A percentile compares a stretch with the other conserved stretches of the same genome.
Conservation (phyloP, 1,284 basidiomycete species). For the Cryptococcus wingfieldii region DNA sequence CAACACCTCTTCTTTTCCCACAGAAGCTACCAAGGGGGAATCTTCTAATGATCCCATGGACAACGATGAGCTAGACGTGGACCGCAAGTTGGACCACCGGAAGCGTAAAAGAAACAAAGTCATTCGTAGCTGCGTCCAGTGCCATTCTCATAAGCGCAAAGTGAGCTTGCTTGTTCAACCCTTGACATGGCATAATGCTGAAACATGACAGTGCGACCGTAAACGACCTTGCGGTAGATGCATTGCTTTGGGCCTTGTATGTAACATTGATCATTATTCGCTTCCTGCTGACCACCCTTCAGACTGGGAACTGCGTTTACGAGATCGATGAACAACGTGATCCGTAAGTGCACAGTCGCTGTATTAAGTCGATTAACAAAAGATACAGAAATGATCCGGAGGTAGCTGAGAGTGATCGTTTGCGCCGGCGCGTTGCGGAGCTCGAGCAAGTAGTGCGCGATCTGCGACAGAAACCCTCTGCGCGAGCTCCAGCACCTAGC, state of each 20-base stretch:
- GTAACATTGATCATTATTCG: background rate
- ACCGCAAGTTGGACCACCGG: constrained; percentile 53
- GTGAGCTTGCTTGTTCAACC: constrained; percentile 49
- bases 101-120: constrained; percentile 74
- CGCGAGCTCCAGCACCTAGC: background rate
- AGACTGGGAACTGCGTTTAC: constrained; percentile 87
- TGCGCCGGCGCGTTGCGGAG: constrained; percentile 79
- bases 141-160: constrained; percentile 87
- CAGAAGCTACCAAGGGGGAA: background rate
- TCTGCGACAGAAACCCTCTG: constrained; percentile 40
- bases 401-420: constrained; percentile 71
- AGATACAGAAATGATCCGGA: constrained; percentile 69
- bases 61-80: constrained; percentile 18
- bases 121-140: constrained; percentile 81
- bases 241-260: constrained; percentile 57
- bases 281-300: background rate
- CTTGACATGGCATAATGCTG: background rate
- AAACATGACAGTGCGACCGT: constrained; percentile 44
- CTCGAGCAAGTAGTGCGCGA: constrained; percentile 82
- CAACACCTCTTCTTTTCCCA: background rate
- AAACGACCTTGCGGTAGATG: constrained; percentile 72
- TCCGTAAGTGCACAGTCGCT: constrained; percentile 54
- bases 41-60: constrained; percentile 9
- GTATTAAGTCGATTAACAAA: constrained; percentile 2
- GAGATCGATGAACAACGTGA: constrained; percentile 82